Evolutionary conservation across 1,139 yeast species (phyloP).

Genomic region (Protomyces inouyei): DNA sequence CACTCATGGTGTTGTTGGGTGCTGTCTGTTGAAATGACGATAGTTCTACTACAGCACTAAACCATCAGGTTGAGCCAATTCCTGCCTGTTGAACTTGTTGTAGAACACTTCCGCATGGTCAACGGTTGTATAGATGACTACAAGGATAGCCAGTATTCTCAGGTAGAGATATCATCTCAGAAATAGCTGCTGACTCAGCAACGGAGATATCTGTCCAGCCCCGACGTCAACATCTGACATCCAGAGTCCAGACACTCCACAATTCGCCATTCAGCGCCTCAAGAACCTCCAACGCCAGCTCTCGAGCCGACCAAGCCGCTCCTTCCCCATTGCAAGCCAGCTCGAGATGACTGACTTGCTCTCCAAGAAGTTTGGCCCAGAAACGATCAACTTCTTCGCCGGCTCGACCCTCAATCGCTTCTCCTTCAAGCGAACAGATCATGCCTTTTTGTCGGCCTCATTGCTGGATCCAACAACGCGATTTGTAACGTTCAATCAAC

Average conservation of each 20-base stretch:
- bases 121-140: no score
- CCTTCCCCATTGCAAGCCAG: background rate
- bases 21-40: no score
- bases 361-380: slow-evolving; percentile 10
- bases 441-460: slow-evolving; percentile 54
- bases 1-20: background rate
- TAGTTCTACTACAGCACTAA: no score
- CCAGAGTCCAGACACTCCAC: no score
- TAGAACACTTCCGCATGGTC: no score
- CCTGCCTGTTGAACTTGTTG: no score
- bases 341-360: slow-evolving; percentile 9
- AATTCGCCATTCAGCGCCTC: background rate
- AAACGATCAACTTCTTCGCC: slow-evolving; percentile 41
- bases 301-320: background rate
- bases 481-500: slow-evolving; percentile 51
- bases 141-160: no score
- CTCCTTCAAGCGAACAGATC: slow-evolving; percentile 68
- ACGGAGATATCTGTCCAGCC: background rate
- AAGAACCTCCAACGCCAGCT: background rate
- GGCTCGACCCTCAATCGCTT: slow-evolving; percentile 68
- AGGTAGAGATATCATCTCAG: no score
- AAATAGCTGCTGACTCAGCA: background rate
- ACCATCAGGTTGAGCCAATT: no score
- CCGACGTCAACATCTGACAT: no score
- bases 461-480: slow-evolving; percentile 51